Base-by-base conservation (phyloP, 148 eudicot genomes). In the Fagopyrum tataricum region DNA sequence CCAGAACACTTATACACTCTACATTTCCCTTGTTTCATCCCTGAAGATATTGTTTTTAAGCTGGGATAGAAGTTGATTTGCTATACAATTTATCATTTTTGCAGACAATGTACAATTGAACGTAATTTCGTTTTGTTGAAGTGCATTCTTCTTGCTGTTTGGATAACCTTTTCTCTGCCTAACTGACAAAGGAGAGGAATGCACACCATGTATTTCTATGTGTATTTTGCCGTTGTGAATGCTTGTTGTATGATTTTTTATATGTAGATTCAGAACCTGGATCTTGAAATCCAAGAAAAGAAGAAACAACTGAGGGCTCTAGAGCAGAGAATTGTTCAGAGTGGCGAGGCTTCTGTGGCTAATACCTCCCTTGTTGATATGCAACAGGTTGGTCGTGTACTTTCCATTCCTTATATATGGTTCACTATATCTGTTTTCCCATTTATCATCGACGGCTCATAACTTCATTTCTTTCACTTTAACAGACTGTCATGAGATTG, bases 381-480 rank as follows among this genome's bases (percentile, higher is more conserved):
- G 99, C 96, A 95, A 81, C 94, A 92, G 92, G 99, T 95, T 73
- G 92, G 99, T 95, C 71, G 5, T 40, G 11, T 69, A 21, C 67
- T 72, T 76, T 61, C 48, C 70, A 17, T 31, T 72, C 31, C 14
- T 55, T 73, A 13, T n/a, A 8, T 46, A 7, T 4, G 20, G 8
- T 64, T 44, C 39, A 59, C 9, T 59, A 26, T 64, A 12, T 64
- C 44, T 64, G 43, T 4, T 64, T 26, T 15, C 13, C 43, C 20
- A 39, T 64, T 14, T 37, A 64, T 64, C 12, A 6, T 39, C 15
- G 43, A 64, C 20, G 17, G 37, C 0, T 43, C 24, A 42, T 70
- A 44, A 43, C 72, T 69, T 43, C 76, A 67, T 47, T 8, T 39
- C 71, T 73, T 31, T 40, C 70, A 59, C 11, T 75, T n/a, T 73